phyloP scores from a whole-genome alignment of 352 stramenopile genomes.

The Thraustochytrium striatum region DNA sequence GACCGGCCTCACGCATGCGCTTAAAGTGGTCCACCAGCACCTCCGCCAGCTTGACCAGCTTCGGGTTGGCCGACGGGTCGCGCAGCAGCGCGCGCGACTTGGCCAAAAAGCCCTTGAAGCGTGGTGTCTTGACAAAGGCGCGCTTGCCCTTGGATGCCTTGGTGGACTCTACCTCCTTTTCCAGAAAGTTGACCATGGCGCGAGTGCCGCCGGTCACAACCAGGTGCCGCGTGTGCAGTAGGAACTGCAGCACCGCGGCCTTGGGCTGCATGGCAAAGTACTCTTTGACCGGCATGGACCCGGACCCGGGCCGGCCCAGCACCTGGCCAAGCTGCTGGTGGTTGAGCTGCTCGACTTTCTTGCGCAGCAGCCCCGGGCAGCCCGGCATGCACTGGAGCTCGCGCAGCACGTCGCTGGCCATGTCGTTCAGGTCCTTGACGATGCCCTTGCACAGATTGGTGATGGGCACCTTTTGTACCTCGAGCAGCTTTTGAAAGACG shows the following conservation, averaged over 20 bases:
- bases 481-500: slow-evolving; percentile 75
- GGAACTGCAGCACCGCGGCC: neutral
- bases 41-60: slow-evolving; percentile 69
- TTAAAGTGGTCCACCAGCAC: slow-evolving; percentile 70
- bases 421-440: slow-evolving; percentile 22
- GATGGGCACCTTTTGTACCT: slow-evolving; percentile 70
- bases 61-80: slow-evolving; percentile 60
- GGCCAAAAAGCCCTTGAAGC: neutral
- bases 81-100: neutral
- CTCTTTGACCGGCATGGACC: neutral
- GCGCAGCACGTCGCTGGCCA: neutral
- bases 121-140: neutral
- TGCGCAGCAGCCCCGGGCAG: slow-evolving; percentile 21
- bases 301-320: neutral
- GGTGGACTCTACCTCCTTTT: neutral
- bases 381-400: neutral
- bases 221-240: neutral
- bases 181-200: neutral
- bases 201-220: neutral
- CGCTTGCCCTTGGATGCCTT: neutral
- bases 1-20: slow-evolving; percentile 53
- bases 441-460: slow-evolving; percentile 67
- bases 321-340: neutral
- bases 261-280: neutral
- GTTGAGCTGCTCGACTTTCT: neutral